Conservation (phyloP, 768 basidiomycete species). For the Boletus sp. region DNA sequence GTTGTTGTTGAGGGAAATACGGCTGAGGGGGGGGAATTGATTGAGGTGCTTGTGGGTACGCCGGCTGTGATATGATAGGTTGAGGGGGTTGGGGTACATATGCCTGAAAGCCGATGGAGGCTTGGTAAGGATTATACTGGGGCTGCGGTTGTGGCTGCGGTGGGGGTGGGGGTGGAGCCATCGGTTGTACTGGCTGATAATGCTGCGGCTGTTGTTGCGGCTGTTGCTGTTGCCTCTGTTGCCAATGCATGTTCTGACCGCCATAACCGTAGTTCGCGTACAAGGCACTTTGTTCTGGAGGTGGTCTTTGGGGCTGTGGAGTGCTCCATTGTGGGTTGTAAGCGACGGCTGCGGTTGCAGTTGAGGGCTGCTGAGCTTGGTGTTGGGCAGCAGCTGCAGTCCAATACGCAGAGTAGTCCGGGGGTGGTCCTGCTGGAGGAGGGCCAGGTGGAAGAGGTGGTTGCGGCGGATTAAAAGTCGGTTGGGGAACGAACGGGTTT, state of each 20-base stretch:
- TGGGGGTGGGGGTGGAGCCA: conserved; percentile 49
- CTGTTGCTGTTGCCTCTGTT: conserved; percentile 63
- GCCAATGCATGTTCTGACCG: conserved; percentile 58
- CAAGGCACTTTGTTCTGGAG: conserved; percentile 76
- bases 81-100: conserved; percentile 65
- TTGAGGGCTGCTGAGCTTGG: conserved; percentile 33
- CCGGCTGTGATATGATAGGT: conserved; percentile 46
- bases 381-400: conserved; percentile 51
- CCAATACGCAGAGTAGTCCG: conserved; percentile 81
- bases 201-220: conserved; percentile 46
- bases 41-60: conserved; percentile 43
- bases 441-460: conserved; percentile 80
- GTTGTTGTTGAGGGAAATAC: conserved; percentile 39
- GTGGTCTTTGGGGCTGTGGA: conserved; percentile 61
- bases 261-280: conserved; percentile 94
- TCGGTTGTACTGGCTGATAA: conserved; percentile 46
- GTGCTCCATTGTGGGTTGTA: conserved; percentile 68
- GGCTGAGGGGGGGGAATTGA: conserved; percentile 40
- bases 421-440: conserved; percentile 66
- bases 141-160: conserved; percentile 58
- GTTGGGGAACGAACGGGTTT: conserved; percentile 74
- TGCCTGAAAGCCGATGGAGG: conserved; percentile 58
- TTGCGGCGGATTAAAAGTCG: conserved; percentile 65
- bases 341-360: conserved; percentile 41
- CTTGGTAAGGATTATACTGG: conserved; percentile 75